A percentile compares a stretch with the other conserved stretches of the same genome.
phyloP scores from a whole-genome alignment of 2,329 filamentous ascomycete genomes.

The Phyllosticta citrichinensis region DNA sequence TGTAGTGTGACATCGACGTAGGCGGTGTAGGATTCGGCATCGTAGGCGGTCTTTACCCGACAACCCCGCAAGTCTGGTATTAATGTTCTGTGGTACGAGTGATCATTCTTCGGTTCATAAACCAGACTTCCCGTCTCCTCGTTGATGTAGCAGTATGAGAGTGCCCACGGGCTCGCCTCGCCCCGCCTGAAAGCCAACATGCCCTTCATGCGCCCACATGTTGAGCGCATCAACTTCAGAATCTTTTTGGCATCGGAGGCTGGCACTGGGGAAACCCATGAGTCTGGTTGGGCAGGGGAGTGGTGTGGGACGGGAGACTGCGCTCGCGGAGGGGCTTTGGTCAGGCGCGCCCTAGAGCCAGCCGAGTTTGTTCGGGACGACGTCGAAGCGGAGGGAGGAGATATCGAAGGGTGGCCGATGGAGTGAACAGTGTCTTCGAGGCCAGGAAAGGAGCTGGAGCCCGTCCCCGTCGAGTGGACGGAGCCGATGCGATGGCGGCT shows the following conservation, averaged over 20 bases:
- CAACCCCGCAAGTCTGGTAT: conserved; percentile 68
- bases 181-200: conserved; percentile 62
- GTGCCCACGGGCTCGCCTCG: conserved; percentile 52
- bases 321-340: conserved; percentile 19
- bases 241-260: conserved; percentile 63
- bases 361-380: conserved; percentile 20
- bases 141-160: conserved; percentile 68
- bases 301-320: conserved; percentile 22
- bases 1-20: conserved; percentile 44
- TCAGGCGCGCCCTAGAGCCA: conserved; percentile 18
- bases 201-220: conserved; percentile 72
- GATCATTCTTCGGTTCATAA: conserved; percentile 60
- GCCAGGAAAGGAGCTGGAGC: conserved; percentile 42
- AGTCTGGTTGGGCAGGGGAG: conserved; percentile 20
- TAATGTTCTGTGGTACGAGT: conserved; percentile 54
- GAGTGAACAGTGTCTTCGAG: conserved; percentile 31
- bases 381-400: conserved; percentile 21
- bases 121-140: conserved; percentile 65
- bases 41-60: conserved; percentile 46
- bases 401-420: conserved; percentile 32
- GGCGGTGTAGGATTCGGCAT: conserved; percentile 37
- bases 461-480: conserved; percentile 48
- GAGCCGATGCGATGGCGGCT: conserved; percentile 59
- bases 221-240: conserved; percentile 63
- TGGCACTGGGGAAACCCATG: conserved; percentile 32